Percentiles rank a stretch among this genome's conserved stretches.
Evolutionary conservation across 805 yeast genomes (phyloP).

Genomic region (Saturnispora dispora): DNA sequence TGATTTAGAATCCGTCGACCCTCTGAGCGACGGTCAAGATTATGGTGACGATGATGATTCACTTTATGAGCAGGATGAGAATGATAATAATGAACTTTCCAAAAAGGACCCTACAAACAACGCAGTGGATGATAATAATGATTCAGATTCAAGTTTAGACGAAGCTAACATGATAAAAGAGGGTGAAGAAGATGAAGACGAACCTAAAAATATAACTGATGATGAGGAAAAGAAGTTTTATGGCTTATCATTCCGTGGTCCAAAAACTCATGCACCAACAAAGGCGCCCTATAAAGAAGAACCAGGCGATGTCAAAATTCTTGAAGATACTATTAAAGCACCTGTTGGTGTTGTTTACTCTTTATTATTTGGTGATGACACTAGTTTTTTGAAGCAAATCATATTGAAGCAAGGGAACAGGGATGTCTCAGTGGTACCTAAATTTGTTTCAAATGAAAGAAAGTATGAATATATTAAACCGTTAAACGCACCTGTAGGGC

Average conservation of each 20-base stretch:
- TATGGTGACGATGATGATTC: slow-evolving; percentile 28
- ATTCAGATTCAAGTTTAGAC: slow-evolving; percentile 23
- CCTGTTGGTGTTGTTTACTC: slow-evolving; percentile 57
- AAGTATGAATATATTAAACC: slow-evolving; percentile 55
- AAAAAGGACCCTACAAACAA: background rate
- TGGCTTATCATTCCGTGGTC: slow-evolving; percentile 35
- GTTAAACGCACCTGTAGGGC: slow-evolving; percentile 59
- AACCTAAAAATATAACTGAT: slow-evolving; percentile 8
- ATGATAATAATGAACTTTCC: slow-evolving; percentile 19
- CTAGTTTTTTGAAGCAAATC: slow-evolving; percentile 34
- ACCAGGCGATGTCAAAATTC: slow-evolving; percentile 45
- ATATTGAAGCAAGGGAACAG: slow-evolving; percentile 56
- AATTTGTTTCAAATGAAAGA: slow-evolving; percentile 31
- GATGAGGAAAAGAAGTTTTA: slow-evolving; percentile 25
- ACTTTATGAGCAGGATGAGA: slow-evolving; percentile 15
- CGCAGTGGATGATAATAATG: slow-evolving; percentile 11
- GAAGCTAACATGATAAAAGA: slow-evolving; percentile 27
- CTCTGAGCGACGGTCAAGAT: background rate
- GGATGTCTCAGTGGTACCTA: slow-evolving; percentile 43
- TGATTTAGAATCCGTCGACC: slow-evolving; percentile 9
- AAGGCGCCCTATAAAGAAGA: slow-evolving; percentile 35
- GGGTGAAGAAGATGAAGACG: slow-evolving; percentile 15
- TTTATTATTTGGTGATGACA: slow-evolving; percentile 56
- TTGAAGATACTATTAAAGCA: slow-evolving; percentile 41
- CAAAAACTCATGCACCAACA: slow-evolving; percentile 27